Percentiles rank a stretch among this genome's conserved stretches.
Conservation (phyloP, 345 rosid genomes). For the Rhizophora apiculata region DNA sequence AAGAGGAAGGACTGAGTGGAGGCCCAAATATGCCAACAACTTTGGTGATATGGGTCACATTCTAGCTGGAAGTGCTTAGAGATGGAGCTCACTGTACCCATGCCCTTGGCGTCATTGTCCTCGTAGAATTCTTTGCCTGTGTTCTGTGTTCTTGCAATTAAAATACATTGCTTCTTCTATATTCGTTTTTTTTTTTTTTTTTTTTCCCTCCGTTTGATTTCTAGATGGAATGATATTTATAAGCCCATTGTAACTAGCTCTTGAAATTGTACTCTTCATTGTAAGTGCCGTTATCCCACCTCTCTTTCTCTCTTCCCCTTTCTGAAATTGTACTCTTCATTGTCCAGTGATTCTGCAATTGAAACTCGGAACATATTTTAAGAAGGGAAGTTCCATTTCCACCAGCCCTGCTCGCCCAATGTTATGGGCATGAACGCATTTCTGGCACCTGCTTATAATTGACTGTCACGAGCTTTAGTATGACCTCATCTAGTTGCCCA, state of each 20-base stretch:
- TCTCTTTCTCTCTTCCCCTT: background rate
- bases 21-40: slow-evolving; percentile 50
- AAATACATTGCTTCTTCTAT: slow-evolving; percentile 17
- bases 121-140: slow-evolving; percentile 27
- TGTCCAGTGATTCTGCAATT: no score
- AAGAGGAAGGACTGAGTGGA: slow-evolving; percentile 90
- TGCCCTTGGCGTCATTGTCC: slow-evolving; percentile 9
- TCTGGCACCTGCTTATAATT: no score
- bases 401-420: no score
- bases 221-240: slow-evolving; percentile 11
- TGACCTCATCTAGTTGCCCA: no score
- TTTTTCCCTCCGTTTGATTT: slow-evolving; percentile 5
- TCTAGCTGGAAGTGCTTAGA: slow-evolving; percentile 37
- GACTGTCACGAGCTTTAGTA: no score
- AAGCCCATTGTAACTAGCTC: slow-evolving; percentile 44
- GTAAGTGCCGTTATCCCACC: background rate
- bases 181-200: slow-evolving; percentile 12
- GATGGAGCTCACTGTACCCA: background rate
- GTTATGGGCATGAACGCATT: no score
- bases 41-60: slow-evolving; percentile 32
- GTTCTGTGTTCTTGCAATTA: slow-evolving; percentile 24
- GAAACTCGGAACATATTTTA: no score
- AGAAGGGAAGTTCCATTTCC: no score
- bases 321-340: no score
- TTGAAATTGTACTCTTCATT: background rate